phyloP scores from a whole-genome alignment of 306 rosid genomes.

The Purshia tridentata region DNA sequence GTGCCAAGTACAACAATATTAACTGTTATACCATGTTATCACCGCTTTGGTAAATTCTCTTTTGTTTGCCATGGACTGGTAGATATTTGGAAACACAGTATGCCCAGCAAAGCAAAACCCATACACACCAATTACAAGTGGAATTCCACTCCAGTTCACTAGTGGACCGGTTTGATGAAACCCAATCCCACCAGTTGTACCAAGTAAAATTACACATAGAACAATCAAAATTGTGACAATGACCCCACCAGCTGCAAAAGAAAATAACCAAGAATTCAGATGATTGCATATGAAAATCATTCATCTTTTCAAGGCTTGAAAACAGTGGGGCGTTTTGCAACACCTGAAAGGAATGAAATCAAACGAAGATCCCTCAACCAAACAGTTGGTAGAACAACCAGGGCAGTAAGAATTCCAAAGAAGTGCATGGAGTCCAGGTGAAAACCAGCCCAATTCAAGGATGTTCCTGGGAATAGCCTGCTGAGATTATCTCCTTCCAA shows the following conservation, averaged over 20 bases:
- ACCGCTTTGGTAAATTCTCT: conserved; percentile 54
- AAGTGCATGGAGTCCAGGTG: conserved; percentile 58
- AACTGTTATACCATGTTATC: conserved; percentile 32
- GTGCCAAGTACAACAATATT: background rate
- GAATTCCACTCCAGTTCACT: conserved; percentile 68
- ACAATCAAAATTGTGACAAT: conserved; percentile 48
- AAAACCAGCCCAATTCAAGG: conserved; percentile 48
- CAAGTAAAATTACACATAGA: conserved; percentile 50
- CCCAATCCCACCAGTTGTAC: conserved; percentile 59
- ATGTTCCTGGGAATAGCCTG: conserved; percentile 66
- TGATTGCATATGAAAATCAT: conserved; percentile 7
- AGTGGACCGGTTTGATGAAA: conserved; percentile 50
- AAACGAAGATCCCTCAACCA: conserved; percentile 76
- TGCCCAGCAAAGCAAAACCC: conserved; percentile 89
- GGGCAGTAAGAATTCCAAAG: conserved; percentile 62
- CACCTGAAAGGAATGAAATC: conserved; percentile 77
- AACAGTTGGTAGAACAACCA: conserved; percentile 75
- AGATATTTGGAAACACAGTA: conserved; percentile 77
- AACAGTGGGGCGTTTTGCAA: conserved; percentile 14
- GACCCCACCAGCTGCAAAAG: conserved; percentile 74
- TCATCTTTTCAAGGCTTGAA: background rate
- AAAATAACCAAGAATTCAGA: conserved; percentile 17
- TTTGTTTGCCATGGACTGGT: conserved; percentile 85
- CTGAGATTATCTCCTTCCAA: conserved; percentile 88
- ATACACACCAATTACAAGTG: conserved; percentile 69